These are phyloP conservation scores for Mallotus nudiflorus DNA, from an alignment of 345 rosid genomes.

Conservation along the genomic window DNA sequence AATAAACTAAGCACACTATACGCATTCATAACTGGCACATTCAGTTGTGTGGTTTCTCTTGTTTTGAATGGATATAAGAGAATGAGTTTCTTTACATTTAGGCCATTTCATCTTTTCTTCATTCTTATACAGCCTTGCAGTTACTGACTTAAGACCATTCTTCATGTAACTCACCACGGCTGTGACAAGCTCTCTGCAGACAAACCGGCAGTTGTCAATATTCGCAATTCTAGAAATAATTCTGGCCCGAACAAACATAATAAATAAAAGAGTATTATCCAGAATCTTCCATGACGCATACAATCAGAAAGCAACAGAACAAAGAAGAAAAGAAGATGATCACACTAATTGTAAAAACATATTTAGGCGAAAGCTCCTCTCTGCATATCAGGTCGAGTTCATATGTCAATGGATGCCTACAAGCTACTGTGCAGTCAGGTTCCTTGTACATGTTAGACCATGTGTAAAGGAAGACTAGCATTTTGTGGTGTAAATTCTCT, in stretches of 20 bases:
- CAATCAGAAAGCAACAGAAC: no score
- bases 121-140: conserved; percentile 51
- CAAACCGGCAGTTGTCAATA: not conserved
- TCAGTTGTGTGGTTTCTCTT: conserved; percentile 54
- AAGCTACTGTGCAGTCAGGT: no score
- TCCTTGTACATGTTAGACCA: not conserved
- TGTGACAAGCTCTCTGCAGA: conserved; percentile 58
- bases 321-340: not conserved
- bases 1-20: conserved; percentile 26
- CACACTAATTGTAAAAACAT: not conserved
- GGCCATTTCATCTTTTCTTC: conserved; percentile 57
- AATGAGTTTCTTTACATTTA: conserved; percentile 62
- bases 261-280: not conserved
- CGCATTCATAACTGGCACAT: conserved; percentile 53
- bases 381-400: not conserved
- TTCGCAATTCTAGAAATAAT: not conserved
- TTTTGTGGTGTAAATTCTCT: not conserved
- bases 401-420: not conserved
- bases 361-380: not conserved
- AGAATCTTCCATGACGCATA: no score
- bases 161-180: conserved; percentile 49
- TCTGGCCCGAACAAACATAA: not conserved
- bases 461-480: not conserved
- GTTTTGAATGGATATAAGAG: conserved; percentile 56
- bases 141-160: conserved; percentile 53